phyloP scores from a whole-genome alignment of 2,329 filamentous ascomycete genomes.

The Ophiostoma populinum region DNA sequence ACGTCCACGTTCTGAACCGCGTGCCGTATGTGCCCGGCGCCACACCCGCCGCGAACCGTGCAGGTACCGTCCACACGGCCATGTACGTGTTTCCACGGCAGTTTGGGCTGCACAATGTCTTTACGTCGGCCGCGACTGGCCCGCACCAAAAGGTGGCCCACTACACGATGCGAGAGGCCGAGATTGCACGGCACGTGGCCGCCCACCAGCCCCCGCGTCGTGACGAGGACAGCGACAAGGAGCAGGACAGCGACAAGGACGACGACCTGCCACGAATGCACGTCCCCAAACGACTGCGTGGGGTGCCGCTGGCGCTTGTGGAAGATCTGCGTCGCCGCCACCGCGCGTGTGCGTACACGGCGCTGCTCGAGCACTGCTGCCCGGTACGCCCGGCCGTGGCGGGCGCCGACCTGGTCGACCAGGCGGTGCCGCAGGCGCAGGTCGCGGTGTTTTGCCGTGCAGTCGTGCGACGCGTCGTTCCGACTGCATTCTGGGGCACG shows the following conservation, averaged over 20 bases:
- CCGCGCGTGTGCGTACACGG: constrained; percentile 58
- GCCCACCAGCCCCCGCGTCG: too few species aligned
- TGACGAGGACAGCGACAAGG: too few species aligned
- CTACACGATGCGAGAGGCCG: constrained; percentile 70
- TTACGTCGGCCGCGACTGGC: constrained; percentile 51
- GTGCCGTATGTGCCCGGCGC: constrained; percentile 24
- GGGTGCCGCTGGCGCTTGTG: constrained; percentile 40
- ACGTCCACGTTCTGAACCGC: constrained; percentile 63
- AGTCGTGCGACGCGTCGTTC: constrained; percentile 54
- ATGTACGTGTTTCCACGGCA: constrained; percentile 91
- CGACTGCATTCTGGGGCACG: constrained; percentile 55
- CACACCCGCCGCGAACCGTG: constrained; percentile 17
- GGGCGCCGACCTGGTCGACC: constrained; percentile 32
- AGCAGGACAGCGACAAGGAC: constrained; percentile 20
- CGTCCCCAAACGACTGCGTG: constrained; percentile 52
- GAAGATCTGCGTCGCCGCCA: constrained; percentile 54
- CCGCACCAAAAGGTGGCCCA: constrained; percentile 60
- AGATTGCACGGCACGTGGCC: too few species aligned
- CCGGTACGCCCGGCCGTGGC: constrained; percentile 26
- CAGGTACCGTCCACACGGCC: constrained; percentile 53
- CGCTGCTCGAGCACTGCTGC: constrained; percentile 68
- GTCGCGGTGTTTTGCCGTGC: constrained; percentile 82
- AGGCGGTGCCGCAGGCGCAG: constrained; percentile 47
- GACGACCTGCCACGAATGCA: constrained; percentile 17
- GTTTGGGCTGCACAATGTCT: constrained; percentile 84